Evolutionary conservation across 352 stramenopile species (phyloP), one percentile per base, ranked within the genome.

Genomic region (Phytophthora uliginosa): DNA sequence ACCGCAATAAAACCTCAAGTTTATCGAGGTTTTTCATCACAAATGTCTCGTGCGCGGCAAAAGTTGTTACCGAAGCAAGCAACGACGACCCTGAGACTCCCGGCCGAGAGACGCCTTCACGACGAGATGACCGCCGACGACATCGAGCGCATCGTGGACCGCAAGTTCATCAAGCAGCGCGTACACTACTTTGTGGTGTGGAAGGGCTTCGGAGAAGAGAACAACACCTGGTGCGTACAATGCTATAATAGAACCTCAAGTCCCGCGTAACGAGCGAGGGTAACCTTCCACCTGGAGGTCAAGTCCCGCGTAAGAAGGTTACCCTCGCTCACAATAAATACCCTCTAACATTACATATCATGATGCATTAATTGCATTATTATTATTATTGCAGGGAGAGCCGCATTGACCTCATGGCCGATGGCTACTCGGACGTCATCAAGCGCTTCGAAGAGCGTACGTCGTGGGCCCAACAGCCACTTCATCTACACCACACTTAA

Each of bases 141-240:
- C 69, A 94, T 95, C 72, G 87, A 94, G 50, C 78, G 84, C 70
- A 95, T 95, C 74, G 74, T 96, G 40, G 88, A 94, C 77, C 87
- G 86, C 66, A 95, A 94, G 76, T 80, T 88, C 55, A 85, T 94
- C 62, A 90, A 89, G 71, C 77, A 83, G 60, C 86, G 89, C 70
- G 89, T 96, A 71, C 86, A 95, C 73, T 96, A 96, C 77, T 83
- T 90, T 24, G 86, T 95, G 45, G 78, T 92, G 20, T 96, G 89
- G 89, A 79, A 84, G 31, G 89, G 84, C 56, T 94, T 92, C 45
- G 81, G 82, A 50, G 79, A 91, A n/a, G 89, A 96, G 55, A 94
- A 84, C 69, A 95, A 96, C 72, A 95, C 88, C 10, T 96, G 89
- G 89, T 48, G 7, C 40, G 40, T 42, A 4, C 38, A 22, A 31